These are phyloP conservation scores for Blastomyces silverae DNA, from an alignment of 2,329 filamentous ascomycete species.

Conservation along the genomic window DNA sequence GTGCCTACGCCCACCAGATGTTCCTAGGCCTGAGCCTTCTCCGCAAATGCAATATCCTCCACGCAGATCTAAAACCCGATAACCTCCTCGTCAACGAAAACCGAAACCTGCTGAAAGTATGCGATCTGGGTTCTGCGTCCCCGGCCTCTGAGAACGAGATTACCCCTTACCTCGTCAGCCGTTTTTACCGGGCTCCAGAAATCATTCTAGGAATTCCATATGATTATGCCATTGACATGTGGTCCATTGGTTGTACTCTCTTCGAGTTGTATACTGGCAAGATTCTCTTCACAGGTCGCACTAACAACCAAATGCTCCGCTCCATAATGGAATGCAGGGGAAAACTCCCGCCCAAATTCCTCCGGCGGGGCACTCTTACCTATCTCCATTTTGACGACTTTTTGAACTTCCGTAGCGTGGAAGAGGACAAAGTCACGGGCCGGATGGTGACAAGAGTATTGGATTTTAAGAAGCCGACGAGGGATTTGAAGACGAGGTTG, in stretches of 20 bases:
- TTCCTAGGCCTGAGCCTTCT: conserved; percentile 83
- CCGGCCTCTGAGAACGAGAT: conserved; percentile 86
- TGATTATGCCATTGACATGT: conserved; percentile 91
- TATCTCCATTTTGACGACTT: conserved; percentile 76
- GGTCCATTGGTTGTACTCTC: conserved; percentile 94
- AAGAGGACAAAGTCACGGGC: conserved; percentile 79
- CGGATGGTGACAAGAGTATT: conserved; percentile 54
- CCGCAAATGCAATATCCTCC: conserved; percentile 85
- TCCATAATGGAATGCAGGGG: conserved; percentile 94
- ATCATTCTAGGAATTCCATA: conserved; percentile 96
- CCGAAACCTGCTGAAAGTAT: conserved; percentile 82
- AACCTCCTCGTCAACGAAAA: conserved; percentile 88
- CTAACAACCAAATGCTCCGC: conserved; percentile 97
- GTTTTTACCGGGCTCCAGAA: conserved; percentile 95
- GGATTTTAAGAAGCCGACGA: conserved; percentile 59
- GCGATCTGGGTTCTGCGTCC: conserved; percentile 93
- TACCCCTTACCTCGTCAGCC: conserved; percentile 89
- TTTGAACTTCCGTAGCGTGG: conserved; percentile 75
- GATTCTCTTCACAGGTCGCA: conserved; percentile 88
- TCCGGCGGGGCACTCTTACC: conserved; percentile 72
- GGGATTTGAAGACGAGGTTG: conserved; percentile 75
- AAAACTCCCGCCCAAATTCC: conserved; percentile 80
- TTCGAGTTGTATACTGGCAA: conserved; percentile 98
- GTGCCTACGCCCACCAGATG: conserved; percentile 87
- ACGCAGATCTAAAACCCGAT: conserved; percentile 95